Percentiles rank a stretch among this genome's conserved stretches.
phyloP scores from a whole-genome alignment of 2,329 filamentous ascomycete species.

The Emergomyces orientalis region DNA sequence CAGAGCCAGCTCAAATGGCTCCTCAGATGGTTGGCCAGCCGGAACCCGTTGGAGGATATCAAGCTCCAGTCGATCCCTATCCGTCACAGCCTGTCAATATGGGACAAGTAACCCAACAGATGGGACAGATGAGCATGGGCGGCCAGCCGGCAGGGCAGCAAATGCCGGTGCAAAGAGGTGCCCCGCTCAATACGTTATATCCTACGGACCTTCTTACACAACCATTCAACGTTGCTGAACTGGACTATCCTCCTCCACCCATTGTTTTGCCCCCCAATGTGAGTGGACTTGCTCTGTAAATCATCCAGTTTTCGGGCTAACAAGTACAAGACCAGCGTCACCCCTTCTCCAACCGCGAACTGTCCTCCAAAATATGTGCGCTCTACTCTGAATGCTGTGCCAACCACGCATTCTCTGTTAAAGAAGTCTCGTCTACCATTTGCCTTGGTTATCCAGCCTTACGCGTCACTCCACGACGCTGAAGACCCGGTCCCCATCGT shows the following conservation, averaged over 20 bases:
- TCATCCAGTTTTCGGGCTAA: conserved; percentile 31
- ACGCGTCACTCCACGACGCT: conserved; percentile 81
- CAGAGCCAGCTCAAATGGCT: conserved; percentile 33
- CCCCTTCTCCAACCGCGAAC: conserved; percentile 82
- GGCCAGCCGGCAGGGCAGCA: conserved; percentile 47
- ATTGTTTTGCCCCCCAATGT: conserved; percentile 89
- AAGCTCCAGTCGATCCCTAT: conserved; percentile 59
- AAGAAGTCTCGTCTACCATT: conserved; percentile 97
- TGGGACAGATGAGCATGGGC: conserved; percentile 66
- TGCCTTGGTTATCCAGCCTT: conserved; percentile 91
- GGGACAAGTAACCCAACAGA: conserved; percentile 68
- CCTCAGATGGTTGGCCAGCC: conserved; percentile 19
- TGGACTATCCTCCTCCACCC: conserved; percentile 82
- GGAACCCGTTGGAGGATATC: conserved; percentile 49
- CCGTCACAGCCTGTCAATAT: conserved; percentile 50
- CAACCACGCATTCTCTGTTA: conserved; percentile 80
- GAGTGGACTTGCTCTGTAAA: conserved; percentile 34
- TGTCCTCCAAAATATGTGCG: conserved; percentile 89
- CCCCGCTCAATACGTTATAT: conserved; percentile 73
- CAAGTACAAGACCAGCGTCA: conserved; percentile 64
- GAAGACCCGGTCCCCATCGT: conserved; percentile 88
- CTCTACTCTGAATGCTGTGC: conserved; percentile 88
- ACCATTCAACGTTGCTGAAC: conserved; percentile 86
- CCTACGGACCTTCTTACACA: conserved; percentile 85
- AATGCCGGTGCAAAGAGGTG: conserved; percentile 35